A percentile compares a stretch with the other conserved stretches of the same genome.
Evolutionary conservation across 2,329 filamentous ascomycete genomes (phyloP).

Genomic region (Colletotrichum shisoi): DNA sequence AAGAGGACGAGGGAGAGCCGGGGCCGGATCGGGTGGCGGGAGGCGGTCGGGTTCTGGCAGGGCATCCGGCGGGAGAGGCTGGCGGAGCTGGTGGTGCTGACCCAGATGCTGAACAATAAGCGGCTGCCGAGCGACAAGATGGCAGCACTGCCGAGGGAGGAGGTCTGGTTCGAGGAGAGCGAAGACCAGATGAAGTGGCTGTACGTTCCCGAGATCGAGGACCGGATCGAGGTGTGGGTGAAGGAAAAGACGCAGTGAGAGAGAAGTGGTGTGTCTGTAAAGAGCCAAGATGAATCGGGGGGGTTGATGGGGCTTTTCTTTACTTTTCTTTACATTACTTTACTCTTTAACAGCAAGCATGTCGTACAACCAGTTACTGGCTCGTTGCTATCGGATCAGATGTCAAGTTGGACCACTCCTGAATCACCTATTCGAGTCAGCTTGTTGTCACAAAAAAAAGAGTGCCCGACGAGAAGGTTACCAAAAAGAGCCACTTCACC

Average conservation of each 20-base stretch:
- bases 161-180: constrained; percentile 39
- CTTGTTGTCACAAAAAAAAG: not conserved
- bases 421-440: constrained; percentile 28
- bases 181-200: constrained; percentile 50
- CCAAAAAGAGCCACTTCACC: constrained; percentile 11
- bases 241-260: not conserved
- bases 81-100: constrained; percentile 58
- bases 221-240: constrained; percentile 46
- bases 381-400: not conserved
- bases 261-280: too few relatives aligned
- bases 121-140: constrained; percentile 52
- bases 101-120: constrained; percentile 56
- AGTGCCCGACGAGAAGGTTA: constrained; percentile 31
- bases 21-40: constrained; percentile 41
- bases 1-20: constrained; percentile 41
- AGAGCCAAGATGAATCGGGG: not conserved
- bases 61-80: constrained; percentile 57
- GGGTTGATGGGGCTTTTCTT: not conserved
- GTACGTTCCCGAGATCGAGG: constrained; percentile 52
- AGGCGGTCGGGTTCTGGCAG: constrained; percentile 56
- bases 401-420: not conserved
- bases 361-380: not conserved
- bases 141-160: constrained; percentile 24
- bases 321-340: not conserved
- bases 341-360: not conserved